phyloP scores from a whole-genome alignment of 2,329 filamentous ascomycete species.

The Colletotrichum gigasporum region DNA sequence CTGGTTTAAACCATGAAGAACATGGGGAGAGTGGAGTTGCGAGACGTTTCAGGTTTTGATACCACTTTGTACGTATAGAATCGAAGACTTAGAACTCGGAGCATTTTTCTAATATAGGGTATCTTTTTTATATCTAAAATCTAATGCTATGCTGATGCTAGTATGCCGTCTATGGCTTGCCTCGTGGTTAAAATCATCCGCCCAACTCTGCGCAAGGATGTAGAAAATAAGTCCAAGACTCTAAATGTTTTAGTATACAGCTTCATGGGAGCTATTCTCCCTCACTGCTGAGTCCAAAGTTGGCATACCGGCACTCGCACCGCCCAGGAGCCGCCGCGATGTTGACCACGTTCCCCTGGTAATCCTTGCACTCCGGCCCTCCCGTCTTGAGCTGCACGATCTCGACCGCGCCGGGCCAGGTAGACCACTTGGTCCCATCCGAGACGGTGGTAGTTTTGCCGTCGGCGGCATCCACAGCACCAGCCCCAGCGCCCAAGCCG shows the following conservation, averaged over 20 bases:
- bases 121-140: not conserved
- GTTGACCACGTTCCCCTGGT: slow-evolving; percentile 45
- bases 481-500: slow-evolving; percentile 22
- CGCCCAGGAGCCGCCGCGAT: slow-evolving; percentile 46
- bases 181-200: no score
- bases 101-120: not conserved
- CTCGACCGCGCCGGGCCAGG: slow-evolving; percentile 69
- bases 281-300: slow-evolving; percentile 36
- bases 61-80: no score
- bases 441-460: slow-evolving; percentile 28
- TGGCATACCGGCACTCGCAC: slow-evolving; percentile 51
- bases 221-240: not conserved
- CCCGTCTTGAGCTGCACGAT: slow-evolving; percentile 60
- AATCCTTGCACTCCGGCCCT: slow-evolving; percentile 63
- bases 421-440: slow-evolving; percentile 41
- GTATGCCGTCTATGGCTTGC: no score
- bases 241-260: not conserved
- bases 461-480: slow-evolving; percentile 32
- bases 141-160: not conserved
- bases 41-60: no score
- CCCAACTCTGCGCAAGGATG: no score
- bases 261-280: no score
- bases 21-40: no score
- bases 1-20: no score
- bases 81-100: no score